Percentiles rank a stretch among this genome's conserved stretches.
phyloP scores from a whole-genome alignment of 2,329 filamentous ascomycete species.

The Ophiostoma perfectum region DNA sequence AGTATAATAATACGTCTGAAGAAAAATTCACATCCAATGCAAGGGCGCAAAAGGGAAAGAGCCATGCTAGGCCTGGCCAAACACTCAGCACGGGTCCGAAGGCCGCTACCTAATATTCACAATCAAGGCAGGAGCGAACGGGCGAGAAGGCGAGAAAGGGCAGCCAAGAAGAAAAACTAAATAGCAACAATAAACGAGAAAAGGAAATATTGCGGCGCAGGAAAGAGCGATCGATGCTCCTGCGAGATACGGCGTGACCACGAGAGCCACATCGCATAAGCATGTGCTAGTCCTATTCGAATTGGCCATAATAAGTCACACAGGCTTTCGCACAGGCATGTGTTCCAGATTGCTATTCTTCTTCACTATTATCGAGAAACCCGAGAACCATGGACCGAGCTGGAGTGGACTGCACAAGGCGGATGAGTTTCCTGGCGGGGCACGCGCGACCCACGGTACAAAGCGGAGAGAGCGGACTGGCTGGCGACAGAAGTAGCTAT shows the following conservation, averaged over 20 bases:
- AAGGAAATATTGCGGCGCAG: background rate
- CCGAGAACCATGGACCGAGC: background rate
- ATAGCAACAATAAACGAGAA: background rate
- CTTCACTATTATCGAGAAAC: too few species aligned
- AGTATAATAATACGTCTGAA: background rate
- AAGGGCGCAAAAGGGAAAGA: too few species aligned
- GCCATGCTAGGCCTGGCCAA: background rate
- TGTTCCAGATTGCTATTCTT: background rate
- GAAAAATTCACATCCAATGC: background rate
- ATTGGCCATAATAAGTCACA: background rate
- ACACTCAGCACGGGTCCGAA: background rate
- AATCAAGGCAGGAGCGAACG: constrained; percentile 11
- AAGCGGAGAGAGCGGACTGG: background rate
- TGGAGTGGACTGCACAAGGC: background rate
- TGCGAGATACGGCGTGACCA: background rate
- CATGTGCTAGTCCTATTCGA: background rate
- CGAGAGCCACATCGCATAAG: background rate
- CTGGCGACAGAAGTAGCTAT: background rate
- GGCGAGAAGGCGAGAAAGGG: constrained; percentile 1
- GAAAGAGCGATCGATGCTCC: background rate
- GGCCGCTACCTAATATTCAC: background rate
- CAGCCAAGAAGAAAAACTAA: background rate
- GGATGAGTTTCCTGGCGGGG: background rate
- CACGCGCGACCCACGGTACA: constrained; percentile 2
- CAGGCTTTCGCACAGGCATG: background rate